phyloP scores from a whole-genome alignment of 352 stramenopile species.

The Globisporangium splendens region DNA sequence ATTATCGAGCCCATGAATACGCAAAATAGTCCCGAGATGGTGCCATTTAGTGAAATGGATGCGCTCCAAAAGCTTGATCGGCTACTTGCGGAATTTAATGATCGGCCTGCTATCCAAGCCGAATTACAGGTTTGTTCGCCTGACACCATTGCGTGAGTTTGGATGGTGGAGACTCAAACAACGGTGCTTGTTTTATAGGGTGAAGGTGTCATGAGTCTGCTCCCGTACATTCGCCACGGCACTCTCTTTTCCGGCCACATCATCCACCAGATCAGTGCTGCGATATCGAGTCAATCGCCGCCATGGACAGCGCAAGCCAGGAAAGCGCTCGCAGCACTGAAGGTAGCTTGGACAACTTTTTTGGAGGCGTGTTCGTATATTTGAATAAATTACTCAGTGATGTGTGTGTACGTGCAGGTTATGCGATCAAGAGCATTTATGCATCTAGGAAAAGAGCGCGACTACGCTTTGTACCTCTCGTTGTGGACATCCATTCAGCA shows the following conservation, averaged over 20 bases:
- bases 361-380: no score
- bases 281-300: conserved; percentile 32
- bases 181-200: conserved; percentile 15
- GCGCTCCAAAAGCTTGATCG: conserved; percentile 46
- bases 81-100: conserved; percentile 33
- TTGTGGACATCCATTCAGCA: conserved; percentile 28
- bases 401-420: conserved; percentile 24
- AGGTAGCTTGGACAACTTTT: conserved; percentile 25
- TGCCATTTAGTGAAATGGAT: conserved; percentile 40
- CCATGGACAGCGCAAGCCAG: conserved; percentile 39
- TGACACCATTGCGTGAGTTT: background rate
- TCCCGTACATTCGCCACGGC: conserved; percentile 74
- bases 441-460: conserved; percentile 59
- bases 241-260: conserved; percentile 56
- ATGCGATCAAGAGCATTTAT: conserved; percentile 58
- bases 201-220: conserved; percentile 59
- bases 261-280: conserved; percentile 34
- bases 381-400: background rate
- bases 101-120: conserved; percentile 59
- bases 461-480: conserved; percentile 62
- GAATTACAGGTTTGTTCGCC: conserved; percentile 38
- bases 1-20: conserved; percentile 38
- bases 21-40: conserved; percentile 37
- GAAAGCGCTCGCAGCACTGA: conserved; percentile 58
- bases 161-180: background rate